phyloP scores from a whole-genome alignment of 73 alveolate genomes.

The Tetrahymena thermophila region DNA sequence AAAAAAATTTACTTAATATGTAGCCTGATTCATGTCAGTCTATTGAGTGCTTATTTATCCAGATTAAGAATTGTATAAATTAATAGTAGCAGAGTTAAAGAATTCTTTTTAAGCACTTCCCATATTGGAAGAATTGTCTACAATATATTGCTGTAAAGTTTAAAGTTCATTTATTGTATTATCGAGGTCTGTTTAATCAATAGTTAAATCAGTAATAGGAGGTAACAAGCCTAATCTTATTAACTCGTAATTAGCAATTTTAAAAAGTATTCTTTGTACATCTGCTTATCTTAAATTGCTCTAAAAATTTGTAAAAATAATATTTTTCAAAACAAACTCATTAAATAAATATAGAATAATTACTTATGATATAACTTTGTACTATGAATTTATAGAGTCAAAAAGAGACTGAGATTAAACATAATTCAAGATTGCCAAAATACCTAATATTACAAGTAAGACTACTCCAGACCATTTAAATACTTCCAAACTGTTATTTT shows the following conservation, averaged over 20 bases:
- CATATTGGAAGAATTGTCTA: background rate
- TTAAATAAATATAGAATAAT: background rate
- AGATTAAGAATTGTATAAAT: slow-evolving; percentile 6
- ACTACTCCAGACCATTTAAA: slow-evolving; percentile 39
- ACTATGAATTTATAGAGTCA: slow-evolving; percentile 1
- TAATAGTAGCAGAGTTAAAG: slow-evolving; percentile 2
- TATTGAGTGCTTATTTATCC: background rate
- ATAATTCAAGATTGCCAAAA: slow-evolving; percentile 26
- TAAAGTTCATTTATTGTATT: slow-evolving; percentile 5
- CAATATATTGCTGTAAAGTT: background rate
- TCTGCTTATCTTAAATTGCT: slow-evolving; percentile 22
- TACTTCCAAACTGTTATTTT: slow-evolving; percentile 16
- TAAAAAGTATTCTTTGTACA: slow-evolving; percentile 12
- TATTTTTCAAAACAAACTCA: background rate
- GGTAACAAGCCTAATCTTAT: background rate
- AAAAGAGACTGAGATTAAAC: slow-evolving; percentile 11
- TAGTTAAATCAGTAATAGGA: background rate
- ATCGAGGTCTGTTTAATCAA: slow-evolving; percentile 1
- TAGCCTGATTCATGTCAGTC: slow-evolving; percentile 27
- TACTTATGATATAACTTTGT: slow-evolving; percentile 3
- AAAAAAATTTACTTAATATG: background rate
- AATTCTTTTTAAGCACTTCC: background rate
- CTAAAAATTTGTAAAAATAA: background rate
- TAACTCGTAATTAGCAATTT: slow-evolving; percentile 9
- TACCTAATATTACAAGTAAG: slow-evolving; percentile 1